Evolutionary conservation across 176 grass and related monocot genomes (phyloP).

Genomic region (Eremochloa ophiuroides): DNA sequence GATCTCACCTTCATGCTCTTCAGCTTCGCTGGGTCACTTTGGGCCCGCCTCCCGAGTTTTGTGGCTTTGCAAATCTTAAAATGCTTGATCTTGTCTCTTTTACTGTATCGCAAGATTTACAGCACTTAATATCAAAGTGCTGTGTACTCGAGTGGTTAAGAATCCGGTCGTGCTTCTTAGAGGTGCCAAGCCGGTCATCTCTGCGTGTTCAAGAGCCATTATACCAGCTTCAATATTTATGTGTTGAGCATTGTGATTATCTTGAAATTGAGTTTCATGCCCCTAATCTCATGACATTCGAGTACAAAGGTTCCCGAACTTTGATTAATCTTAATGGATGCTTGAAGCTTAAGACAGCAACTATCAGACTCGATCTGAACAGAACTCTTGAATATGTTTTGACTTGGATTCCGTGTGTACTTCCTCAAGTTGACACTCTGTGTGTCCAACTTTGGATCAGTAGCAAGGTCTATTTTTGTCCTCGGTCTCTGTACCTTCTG

Average conservation of each 20-base stretch:
- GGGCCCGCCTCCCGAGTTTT: not conserved
- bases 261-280: not conserved
- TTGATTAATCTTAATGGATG: constrained; percentile 11
- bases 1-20: not conserved
- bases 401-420: not conserved
- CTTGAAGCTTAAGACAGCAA: constrained; percentile 22
- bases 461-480: not conserved
- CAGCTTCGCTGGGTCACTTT: not conserved
- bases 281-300: constrained; percentile 23
- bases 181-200: too few species aligned
- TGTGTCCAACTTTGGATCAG: not conserved
- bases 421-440: constrained; percentile 9
- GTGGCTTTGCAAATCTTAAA: constrained; percentile 4
- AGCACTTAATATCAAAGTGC: not conserved
- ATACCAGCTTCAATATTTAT: not conserved
- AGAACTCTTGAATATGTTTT: not conserved
- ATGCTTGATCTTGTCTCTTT: not conserved
- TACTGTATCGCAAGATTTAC: not conserved
- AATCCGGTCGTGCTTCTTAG: not conserved
- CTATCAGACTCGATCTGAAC: not conserved
- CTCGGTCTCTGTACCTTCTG: not conserved
- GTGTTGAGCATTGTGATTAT: not conserved
- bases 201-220: not conserved
- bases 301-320: not conserved
- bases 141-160: not conserved